Percentiles rank a stretch among this genome's conserved stretches.
These are phyloP conservation scores for Saccharomyces hybrid DNA, from an alignment of 1,139 yeast species.

Conservation along the genomic window DNA sequence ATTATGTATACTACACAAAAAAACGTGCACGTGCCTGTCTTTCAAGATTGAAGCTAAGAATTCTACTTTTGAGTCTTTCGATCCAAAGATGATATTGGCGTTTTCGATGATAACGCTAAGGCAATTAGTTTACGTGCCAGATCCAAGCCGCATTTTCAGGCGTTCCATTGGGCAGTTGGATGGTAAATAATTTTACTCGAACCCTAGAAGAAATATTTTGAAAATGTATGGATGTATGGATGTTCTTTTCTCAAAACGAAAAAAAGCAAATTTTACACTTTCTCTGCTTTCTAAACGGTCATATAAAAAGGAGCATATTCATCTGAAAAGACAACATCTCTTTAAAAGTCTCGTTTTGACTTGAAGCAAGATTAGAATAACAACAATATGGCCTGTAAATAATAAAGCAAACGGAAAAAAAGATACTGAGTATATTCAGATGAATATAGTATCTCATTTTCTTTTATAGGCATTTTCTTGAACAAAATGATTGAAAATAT, in stretches of 20 bases:
- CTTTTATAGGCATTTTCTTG: not conserved
- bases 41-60: too few relatives aligned
- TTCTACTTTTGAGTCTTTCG: too few relatives aligned
- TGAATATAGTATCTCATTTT: not conserved
- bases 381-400: not conserved
- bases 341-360: too few relatives aligned
- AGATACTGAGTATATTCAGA: not conserved
- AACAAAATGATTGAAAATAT: constrained; percentile 1
- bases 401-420: not conserved
- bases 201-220: not conserved
- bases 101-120: not conserved
- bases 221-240: not conserved
- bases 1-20: not conserved
- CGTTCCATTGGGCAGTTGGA: too few relatives aligned
- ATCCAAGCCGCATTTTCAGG: too few relatives aligned
- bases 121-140: not conserved
- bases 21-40: not conserved
- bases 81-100: not conserved
- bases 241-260: not conserved
- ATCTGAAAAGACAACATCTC: not conserved
- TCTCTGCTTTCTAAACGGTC: not conserved
- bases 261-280: not conserved
- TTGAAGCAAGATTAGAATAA: not conserved
- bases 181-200: not conserved
- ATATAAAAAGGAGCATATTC: not conserved